A percentile compares a stretch with the other conserved stretches of the same genome.
Evolutionary conservation across 1,284 basidiomycete species (phyloP).

Genomic region (Ceratobasidium sp.): DNA sequence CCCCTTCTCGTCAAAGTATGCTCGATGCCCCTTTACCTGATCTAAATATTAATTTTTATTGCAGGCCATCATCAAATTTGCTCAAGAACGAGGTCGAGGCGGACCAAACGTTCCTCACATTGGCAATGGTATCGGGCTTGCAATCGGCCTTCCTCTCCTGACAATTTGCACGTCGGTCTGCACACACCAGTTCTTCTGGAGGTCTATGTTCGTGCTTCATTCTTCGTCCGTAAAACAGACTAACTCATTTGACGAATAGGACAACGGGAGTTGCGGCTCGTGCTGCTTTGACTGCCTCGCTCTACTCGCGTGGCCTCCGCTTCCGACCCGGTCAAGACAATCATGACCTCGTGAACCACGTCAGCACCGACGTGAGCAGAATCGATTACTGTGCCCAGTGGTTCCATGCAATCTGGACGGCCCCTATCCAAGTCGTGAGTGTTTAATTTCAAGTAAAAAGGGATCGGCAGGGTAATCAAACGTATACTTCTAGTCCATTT

Average conservation of each 20-base stretch:
- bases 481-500: constrained; percentile 72
- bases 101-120: constrained; percentile 54
- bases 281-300: constrained; percentile 73
- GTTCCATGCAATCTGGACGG: constrained; percentile 81
- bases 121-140: constrained; percentile 73
- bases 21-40: constrained; percentile 59
- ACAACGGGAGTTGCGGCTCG: constrained; percentile 72
- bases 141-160: constrained; percentile 71
- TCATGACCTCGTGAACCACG: constrained; percentile 88
- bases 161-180: constrained; percentile 66
- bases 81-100: constrained; percentile 10
- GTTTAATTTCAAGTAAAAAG: constrained; percentile 70
- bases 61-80: constrained; percentile 27
- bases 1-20: constrained; percentile 67
- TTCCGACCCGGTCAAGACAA: constrained; percentile 70
- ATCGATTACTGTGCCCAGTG: constrained; percentile 87
- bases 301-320: constrained; percentile 80
- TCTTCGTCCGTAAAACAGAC: background rate
- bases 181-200: constrained; percentile 81
- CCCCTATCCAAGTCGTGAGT: constrained; percentile 70
- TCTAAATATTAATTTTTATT: constrained; percentile 42
- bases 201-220: constrained; percentile 56
- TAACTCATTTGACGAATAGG: constrained; percentile 44
- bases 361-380: constrained; percentile 89
- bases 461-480: too few species aligned